phyloP scores from a whole-genome alignment of 257 asterid species.

The Solanum peruvianum region DNA sequence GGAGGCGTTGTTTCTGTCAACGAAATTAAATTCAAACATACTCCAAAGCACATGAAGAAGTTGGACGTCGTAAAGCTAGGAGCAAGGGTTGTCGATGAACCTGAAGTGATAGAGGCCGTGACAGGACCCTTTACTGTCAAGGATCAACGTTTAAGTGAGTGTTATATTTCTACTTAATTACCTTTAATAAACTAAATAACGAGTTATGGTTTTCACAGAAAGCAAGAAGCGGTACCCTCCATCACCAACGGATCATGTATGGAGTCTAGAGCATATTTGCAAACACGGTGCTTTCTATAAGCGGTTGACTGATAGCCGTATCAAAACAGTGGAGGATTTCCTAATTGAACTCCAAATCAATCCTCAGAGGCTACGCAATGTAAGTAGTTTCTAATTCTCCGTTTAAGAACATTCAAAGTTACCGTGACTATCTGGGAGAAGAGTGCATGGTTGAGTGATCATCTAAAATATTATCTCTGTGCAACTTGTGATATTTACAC shows the following conservation, averaged over 20 bases:
- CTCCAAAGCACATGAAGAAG: background rate
- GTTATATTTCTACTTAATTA: background rate
- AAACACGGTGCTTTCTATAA: background rate
- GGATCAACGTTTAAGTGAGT: slow-evolving; percentile 1
- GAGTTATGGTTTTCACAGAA: background rate
- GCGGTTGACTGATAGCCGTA: background rate
- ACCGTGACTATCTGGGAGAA: background rate
- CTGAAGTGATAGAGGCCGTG: background rate
- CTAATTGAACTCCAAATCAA: background rate
- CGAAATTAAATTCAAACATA: background rate
- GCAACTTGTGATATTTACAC: background rate
- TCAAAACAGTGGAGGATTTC: slow-evolving; percentile 12
- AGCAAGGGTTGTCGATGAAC: background rate
- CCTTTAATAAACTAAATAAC: background rate
- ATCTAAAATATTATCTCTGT: too few species aligned
- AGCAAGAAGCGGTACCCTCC: slow-evolving; percentile 13
- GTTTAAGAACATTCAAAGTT: too few species aligned
- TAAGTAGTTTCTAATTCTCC: background rate
- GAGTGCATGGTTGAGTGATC: too few species aligned
- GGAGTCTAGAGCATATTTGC: slow-evolving; percentile 7
- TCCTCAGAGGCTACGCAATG: background rate
- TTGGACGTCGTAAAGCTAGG: background rate
- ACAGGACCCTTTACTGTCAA: background rate
- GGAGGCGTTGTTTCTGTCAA: background rate
- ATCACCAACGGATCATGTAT: slow-evolving; percentile 8